Conservation (phyloP, 2,329 filamentous ascomycete species). For the Talaromyces sp. region DNA sequence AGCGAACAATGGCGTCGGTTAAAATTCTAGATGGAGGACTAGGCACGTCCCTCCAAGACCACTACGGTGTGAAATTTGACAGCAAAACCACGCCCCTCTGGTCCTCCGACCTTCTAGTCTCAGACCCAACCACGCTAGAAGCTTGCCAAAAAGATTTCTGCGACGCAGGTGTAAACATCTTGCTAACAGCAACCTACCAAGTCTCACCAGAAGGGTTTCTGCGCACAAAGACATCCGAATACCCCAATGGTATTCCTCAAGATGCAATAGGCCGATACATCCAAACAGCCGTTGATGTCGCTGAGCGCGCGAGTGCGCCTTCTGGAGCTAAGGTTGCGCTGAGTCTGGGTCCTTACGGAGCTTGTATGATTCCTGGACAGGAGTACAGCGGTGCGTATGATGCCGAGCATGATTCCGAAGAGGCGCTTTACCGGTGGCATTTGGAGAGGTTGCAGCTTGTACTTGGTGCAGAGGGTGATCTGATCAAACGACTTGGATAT, state of each 20-base stretch:
- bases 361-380: constrained; percentile 64
- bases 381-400: constrained; percentile 69
- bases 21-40: constrained; percentile 67
- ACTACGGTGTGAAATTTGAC: constrained; percentile 58
- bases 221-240: constrained; percentile 49
- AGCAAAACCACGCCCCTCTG: constrained; percentile 59
- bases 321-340: constrained; percentile 48
- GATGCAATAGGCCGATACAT: constrained; percentile 48
- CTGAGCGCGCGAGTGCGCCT: constrained; percentile 33
- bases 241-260: constrained; percentile 49
- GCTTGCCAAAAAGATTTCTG: constrained; percentile 61
- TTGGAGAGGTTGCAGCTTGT: constrained; percentile 58
- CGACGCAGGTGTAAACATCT: constrained; percentile 60
- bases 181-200: constrained; percentile 71
- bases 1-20: constrained; percentile 41
- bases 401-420: constrained; percentile 46
- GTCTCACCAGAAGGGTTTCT: constrained; percentile 60
- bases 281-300: constrained; percentile 42
- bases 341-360: constrained; percentile 68
- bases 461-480: constrained; percentile 36
- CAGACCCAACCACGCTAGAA: constrained; percentile 54
- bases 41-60: constrained; percentile 66
- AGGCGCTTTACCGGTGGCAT: constrained; percentile 61
- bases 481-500: constrained; percentile 52
- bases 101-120: constrained; percentile 68